Evolutionary conservation across 352 stramenopile genomes (phyloP).

Genomic region (Pythium insidiosum): DNA sequence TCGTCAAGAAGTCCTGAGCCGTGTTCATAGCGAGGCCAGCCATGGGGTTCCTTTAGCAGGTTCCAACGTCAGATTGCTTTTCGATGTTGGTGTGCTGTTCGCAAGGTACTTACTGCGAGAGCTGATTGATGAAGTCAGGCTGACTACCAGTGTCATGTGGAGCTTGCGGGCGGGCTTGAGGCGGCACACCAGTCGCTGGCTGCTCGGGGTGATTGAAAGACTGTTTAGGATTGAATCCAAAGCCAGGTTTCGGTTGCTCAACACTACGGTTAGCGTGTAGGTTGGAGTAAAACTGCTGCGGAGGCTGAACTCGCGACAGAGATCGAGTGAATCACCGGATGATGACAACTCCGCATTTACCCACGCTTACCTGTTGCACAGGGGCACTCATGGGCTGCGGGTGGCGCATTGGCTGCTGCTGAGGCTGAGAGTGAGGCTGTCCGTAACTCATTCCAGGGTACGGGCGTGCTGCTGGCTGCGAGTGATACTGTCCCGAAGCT

Average conservation of each 20-base stretch:
- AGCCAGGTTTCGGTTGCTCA: no score
- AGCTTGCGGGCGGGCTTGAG: no score
- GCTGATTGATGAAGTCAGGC: slow-evolving; percentile 71
- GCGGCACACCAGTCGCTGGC: no score
- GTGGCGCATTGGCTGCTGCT: slow-evolving; percentile 6
- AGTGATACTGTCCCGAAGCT: slow-evolving; percentile 7
- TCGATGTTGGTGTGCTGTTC: background rate
- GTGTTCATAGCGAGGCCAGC: slow-evolving; percentile 80
- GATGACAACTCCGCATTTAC: background rate
- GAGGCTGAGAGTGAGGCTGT: no score
- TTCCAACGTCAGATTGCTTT: background rate
- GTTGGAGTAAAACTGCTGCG: no score
- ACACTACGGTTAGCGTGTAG: no score
- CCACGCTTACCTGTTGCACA: background rate
- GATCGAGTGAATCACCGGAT: no score
- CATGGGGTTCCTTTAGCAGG: slow-evolving; percentile 86
- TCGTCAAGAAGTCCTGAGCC: slow-evolving; percentile 72
- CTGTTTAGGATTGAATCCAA: no score
- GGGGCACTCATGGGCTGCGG: slow-evolving; percentile 10
- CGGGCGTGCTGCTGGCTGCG: slow-evolving; percentile 10
- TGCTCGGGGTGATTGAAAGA: no score
- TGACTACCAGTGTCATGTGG: no score
- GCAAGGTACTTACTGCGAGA: slow-evolving; percentile 34
- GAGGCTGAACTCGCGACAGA: no score
- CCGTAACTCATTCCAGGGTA: slow-evolving; percentile 6